Conservation (phyloP, 192 early-diverging fungal genomes). For the Geranomyces variabilis region DNA sequence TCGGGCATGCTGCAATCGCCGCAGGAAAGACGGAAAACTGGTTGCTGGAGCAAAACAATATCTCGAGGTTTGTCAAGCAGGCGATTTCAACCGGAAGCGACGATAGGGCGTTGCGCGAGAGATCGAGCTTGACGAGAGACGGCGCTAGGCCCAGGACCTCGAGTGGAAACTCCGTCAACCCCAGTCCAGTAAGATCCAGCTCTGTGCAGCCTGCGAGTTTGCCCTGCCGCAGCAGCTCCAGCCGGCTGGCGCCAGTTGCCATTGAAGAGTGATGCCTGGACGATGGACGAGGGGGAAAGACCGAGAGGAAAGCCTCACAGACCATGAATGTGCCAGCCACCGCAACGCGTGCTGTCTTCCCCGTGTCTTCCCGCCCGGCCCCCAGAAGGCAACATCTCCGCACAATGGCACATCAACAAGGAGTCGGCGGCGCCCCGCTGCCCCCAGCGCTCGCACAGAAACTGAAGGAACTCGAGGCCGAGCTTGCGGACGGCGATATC, state of each 20-base stretch:
- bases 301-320: too few relatives aligned
- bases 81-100: background rate
- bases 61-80: constrained; percentile 17
- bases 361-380: too few relatives aligned
- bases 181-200: background rate
- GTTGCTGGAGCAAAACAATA: constrained; percentile 29
- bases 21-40: constrained; percentile 20
- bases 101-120: background rate
- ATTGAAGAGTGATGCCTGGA: background rate
- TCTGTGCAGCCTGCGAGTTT: background rate
- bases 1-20: constrained; percentile 8
- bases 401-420: too few relatives aligned
- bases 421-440: background rate
- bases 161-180: background rate
- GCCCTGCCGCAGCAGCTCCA: background rate
- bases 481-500: constrained; percentile 60
- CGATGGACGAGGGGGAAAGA: too few relatives aligned
- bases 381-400: too few relatives aligned
- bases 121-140: background rate
- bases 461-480: constrained; percentile 1
- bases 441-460: background rate
- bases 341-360: too few relatives aligned
- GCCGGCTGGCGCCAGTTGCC: background rate
- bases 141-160: background rate
- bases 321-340: too few relatives aligned